Percentiles rank a stretch among this genome's conserved stretches.
phyloP scores from a whole-genome alignment of 192 early-diverging fungal species.

The Backusella macrospora region DNA sequence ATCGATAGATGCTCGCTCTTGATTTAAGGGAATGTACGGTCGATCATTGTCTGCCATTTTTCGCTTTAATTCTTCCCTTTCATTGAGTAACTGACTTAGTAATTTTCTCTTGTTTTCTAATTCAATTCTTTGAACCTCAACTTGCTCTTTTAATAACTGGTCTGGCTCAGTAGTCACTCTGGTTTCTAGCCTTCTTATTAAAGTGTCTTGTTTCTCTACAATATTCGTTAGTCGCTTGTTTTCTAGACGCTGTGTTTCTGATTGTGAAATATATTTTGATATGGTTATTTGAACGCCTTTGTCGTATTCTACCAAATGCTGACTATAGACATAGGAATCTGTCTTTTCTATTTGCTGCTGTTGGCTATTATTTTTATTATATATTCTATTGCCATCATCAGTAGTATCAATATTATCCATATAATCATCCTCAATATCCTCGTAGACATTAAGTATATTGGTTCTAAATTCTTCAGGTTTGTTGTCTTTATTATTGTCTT shows the following conservation, averaged over 20 bases:
- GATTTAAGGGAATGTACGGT: conserved; percentile 1
- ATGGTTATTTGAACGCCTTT: conserved; percentile 27
- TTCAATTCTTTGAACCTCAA: conserved; percentile 31
- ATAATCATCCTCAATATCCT: not conserved
- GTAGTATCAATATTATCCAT: not conserved
- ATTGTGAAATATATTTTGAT: conserved; percentile 28
- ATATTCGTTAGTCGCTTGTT: conserved; percentile 16
- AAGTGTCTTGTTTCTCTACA: conserved; percentile 31
- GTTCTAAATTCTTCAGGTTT: conserved; percentile 21
- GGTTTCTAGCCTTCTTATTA: conserved; percentile 25
- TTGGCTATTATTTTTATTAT: not conserved
- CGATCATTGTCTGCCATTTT: not conserved
- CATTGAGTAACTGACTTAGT: conserved; percentile 29
- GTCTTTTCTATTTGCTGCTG: not conserved
- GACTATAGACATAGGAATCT: not conserved
- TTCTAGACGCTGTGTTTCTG: conserved; percentile 26
- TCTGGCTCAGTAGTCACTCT: not conserved
- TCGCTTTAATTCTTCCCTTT: conserved; percentile 17
- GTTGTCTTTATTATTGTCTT: not conserved
- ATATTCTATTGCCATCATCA: not conserved
- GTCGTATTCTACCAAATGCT: conserved; percentile 22
- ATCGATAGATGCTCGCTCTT: conserved; percentile 6
- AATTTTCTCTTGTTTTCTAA: conserved; percentile 33
- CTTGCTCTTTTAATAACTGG: conserved; percentile 24
- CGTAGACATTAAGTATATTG: conserved; percentile 31